Evolutionary conservation across 2,329 filamentous ascomycete species (phyloP).

Genomic region (Lachnellula cervina): DNA sequence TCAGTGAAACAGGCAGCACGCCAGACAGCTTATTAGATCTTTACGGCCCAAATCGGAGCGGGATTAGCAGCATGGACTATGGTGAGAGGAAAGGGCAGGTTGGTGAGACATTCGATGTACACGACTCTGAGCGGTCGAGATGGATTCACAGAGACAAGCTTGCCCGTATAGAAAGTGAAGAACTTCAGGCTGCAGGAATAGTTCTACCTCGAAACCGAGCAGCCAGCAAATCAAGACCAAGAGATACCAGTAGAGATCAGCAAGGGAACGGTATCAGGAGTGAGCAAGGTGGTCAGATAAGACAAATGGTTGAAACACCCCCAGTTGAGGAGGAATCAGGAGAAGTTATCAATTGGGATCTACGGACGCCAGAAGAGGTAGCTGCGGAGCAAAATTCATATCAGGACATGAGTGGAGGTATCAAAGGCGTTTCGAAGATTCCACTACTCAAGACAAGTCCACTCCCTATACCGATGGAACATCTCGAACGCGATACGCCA

Average conservation of each 20-base stretch:
- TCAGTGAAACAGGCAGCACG: slow-evolving; percentile 38
- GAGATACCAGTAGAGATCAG: slow-evolving; percentile 36
- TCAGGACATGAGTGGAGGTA: slow-evolving; percentile 46
- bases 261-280: slow-evolving; percentile 27
- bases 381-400: slow-evolving; percentile 54
- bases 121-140: slow-evolving; percentile 57
- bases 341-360: slow-evolving; percentile 58
- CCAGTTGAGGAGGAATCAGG: slow-evolving; percentile 34
- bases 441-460: slow-evolving; percentile 79
- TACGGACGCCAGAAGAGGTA: slow-evolving; percentile 73
- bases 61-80: slow-evolving; percentile 26
- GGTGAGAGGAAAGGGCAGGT: slow-evolving; percentile 20
- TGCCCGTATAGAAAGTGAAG: slow-evolving; percentile 73
- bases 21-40: slow-evolving; percentile 44
- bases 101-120: slow-evolving; percentile 28
- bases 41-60: slow-evolving; percentile 31
- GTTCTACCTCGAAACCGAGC: slow-evolving; percentile 51
- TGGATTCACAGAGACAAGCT: slow-evolving; percentile 87
- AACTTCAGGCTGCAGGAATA: slow-evolving; percentile 75
- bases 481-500: slow-evolving; percentile 69
- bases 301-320: slow-evolving; percentile 34
- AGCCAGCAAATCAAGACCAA: slow-evolving; percentile 42
- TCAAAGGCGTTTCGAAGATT: slow-evolving; percentile 71
- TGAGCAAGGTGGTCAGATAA: slow-evolving; percentile 36
- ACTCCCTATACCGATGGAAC: slow-evolving; percentile 65